Evolutionary conservation across 371 early-diverging fungal species (phyloP).

Genomic region (Apophysomyces variabilis): DNA sequence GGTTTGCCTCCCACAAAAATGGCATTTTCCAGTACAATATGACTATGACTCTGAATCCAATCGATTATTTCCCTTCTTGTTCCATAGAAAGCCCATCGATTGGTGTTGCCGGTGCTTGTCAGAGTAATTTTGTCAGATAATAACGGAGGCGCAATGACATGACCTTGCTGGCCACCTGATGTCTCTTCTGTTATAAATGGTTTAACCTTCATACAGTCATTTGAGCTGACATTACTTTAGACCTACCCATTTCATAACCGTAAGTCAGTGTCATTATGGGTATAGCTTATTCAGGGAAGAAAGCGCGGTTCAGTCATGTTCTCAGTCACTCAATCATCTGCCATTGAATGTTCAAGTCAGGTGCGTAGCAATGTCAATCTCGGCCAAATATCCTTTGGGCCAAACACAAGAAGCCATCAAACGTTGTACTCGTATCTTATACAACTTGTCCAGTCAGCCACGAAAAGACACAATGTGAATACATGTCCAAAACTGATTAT

Average conservation of each 20-base stretch:
- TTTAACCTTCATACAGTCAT: constrained; percentile 1
- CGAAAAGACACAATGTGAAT: too few species aligned
- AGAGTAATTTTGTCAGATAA: constrained; percentile 42
- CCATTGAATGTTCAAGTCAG: too few species aligned
- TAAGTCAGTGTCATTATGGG: constrained; percentile 32
- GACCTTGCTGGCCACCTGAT: constrained; percentile 23
- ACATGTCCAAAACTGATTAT: too few species aligned
- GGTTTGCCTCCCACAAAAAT: constrained; percentile 32
- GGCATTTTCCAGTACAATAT: constrained; percentile 37
- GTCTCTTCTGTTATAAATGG: constrained; percentile 5
- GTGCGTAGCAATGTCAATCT: too few species aligned
- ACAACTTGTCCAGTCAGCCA: too few species aligned
- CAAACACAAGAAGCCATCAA: too few species aligned
- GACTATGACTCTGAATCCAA: constrained; percentile 41
- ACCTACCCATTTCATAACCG: constrained; percentile 48
- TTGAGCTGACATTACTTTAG: not conserved
- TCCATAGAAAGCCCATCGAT: constrained; percentile 50
- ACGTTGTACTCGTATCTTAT: too few species aligned
- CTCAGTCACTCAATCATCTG: too few species aligned
- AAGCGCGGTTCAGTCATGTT: too few species aligned
- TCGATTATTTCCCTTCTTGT: constrained; percentile 48
- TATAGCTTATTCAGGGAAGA: too few species aligned
- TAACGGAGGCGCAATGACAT: constrained; percentile 43
- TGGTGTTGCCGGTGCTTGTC: constrained; percentile 37
- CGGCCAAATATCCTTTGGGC: too few species aligned